Conservation (phyloP, 805 yeast genomes). For the Lipomyces yamanashiensis region DNA sequence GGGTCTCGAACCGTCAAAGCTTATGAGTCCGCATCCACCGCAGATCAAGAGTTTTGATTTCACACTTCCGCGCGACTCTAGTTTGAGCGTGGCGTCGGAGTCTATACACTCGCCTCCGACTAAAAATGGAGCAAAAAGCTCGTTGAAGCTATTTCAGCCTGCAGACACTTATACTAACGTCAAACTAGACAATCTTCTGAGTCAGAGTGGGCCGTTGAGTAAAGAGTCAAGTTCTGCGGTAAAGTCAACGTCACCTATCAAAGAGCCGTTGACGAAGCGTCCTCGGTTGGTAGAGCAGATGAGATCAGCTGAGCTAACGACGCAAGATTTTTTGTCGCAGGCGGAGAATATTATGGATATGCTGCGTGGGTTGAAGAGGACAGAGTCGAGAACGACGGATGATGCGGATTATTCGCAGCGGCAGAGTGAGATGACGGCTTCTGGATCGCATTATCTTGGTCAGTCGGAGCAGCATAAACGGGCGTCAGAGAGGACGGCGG, state of each 20-base stretch:
- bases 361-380: conserved; percentile 28
- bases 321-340: conserved; percentile 40
- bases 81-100: not conserved
- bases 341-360: conserved; percentile 41
- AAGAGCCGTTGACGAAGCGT: conserved; percentile 32
- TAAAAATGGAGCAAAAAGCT: conserved; percentile 23
- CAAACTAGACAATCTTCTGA: conserved; percentile 39
- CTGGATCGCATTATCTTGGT: conserved; percentile 10
- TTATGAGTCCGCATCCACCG: conserved; percentile 32
- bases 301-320: conserved; percentile 16
- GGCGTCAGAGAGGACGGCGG: not conserved
- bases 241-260: conserved; percentile 24
- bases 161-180: conserved; percentile 42
- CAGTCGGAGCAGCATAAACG: not conserved
- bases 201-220: not conserved
- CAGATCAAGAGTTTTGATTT: conserved; percentile 28
- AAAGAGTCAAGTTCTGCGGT: conserved; percentile 1
- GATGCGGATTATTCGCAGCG: conserved; percentile 29
- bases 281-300: conserved; percentile 15
- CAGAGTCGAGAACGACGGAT: conserved; percentile 18
- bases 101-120: conserved; percentile 3
- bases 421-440: conserved; percentile 28
- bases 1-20: conserved; percentile 18
- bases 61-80: conserved; percentile 4
- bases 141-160: conserved; percentile 39